A percentile compares a stretch with the other conserved stretches of the same genome.
Conservation (phyloP, 78 protist genomes). For the Mantamonas sphyraenae region DNA sequence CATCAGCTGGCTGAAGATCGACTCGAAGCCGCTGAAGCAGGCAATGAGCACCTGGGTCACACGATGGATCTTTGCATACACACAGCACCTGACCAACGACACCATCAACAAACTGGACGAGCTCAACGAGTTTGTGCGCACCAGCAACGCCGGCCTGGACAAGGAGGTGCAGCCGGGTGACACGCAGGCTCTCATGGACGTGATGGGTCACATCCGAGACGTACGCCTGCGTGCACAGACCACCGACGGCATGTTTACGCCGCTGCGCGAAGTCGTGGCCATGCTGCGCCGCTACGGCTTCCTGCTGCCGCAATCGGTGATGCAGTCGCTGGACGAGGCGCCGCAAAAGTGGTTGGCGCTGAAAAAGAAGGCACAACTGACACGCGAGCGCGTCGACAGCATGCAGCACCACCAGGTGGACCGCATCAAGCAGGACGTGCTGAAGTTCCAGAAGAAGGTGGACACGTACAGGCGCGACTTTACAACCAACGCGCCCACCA, state of each 20-base stretch:
- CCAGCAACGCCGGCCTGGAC: not conserved
- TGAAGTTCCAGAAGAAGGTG: not conserved
- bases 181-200: conserved; percentile 6
- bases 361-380: not conserved
- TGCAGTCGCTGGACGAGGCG: conserved; percentile 12
- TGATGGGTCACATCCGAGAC: conserved; percentile 23
- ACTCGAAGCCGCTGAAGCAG: conserved; percentile 38
- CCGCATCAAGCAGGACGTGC: conserved; percentile 2
- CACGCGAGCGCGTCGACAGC: conserved; percentile 9
- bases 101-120: not conserved
- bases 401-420: conserved; percentile 18
- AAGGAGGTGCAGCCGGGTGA: conserved; percentile 9
- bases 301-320: not conserved
- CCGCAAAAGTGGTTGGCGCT: conserved; percentile 4
- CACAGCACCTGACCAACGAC: conserved; percentile 3
- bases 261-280: conserved; percentile 18
- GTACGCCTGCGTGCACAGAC: conserved; percentile 15
- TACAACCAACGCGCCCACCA: not conserved
- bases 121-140: not conserved
- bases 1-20: conserved; percentile 30
- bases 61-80: conserved; percentile 27
- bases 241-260: conserved; percentile 31
- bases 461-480: not conserved
- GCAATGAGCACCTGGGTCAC: not conserved
- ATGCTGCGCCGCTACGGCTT: conserved; percentile 35